phyloP scores from a whole-genome alignment of 805 yeast genomes.

The Danielozyma ontarioensis region DNA sequence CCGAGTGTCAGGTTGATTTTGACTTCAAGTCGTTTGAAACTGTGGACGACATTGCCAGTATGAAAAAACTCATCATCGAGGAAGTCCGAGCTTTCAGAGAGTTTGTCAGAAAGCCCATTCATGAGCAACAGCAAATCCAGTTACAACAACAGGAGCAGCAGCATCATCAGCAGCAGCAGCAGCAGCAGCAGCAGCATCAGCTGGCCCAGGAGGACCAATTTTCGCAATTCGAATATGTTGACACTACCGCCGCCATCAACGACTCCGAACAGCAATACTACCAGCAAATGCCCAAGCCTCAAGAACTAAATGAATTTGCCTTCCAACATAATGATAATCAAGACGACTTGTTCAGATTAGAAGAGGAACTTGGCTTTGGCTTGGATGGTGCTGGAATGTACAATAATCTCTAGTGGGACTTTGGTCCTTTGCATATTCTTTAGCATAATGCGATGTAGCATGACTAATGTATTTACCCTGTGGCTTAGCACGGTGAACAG shows the following conservation, averaged over 20 bases:
- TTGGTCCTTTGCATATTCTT: slow-evolving; percentile 1
- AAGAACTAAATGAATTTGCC: slow-evolving; percentile 36
- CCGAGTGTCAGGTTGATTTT: slow-evolving; percentile 72
- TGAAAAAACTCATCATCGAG: slow-evolving; percentile 72
- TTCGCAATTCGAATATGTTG: background rate
- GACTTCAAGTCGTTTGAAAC: slow-evolving; percentile 81
- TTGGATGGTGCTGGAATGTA: slow-evolving; percentile 32
- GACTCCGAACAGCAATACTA: slow-evolving; percentile 20
- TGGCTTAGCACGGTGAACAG: background rate
- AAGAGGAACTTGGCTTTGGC: slow-evolving; percentile 42
- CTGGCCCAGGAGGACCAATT: slow-evolving; percentile 8
- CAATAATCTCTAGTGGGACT: slow-evolving; percentile 6
- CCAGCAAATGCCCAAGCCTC: slow-evolving; percentile 38
- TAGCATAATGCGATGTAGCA: slow-evolving; percentile 1
- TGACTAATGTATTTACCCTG: background rate
- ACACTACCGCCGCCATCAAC: slow-evolving; percentile 4
- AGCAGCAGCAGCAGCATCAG: slow-evolving; percentile 11
- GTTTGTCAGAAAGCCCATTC: slow-evolving; percentile 72
- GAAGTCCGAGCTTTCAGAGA: slow-evolving; percentile 78
- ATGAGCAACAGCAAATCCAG: slow-evolving; percentile 43
- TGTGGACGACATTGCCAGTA: slow-evolving; percentile 68
- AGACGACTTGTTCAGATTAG: slow-evolving; percentile 31
- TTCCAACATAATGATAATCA: slow-evolving; percentile 8
- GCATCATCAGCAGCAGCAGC: slow-evolving; percentile 13
- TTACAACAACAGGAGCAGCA: slow-evolving; percentile 27